These are phyloP conservation scores for Leccinum fuscescens DNA, from an alignment of 1,284 basidiomycete genomes.

Conservation along the genomic window DNA sequence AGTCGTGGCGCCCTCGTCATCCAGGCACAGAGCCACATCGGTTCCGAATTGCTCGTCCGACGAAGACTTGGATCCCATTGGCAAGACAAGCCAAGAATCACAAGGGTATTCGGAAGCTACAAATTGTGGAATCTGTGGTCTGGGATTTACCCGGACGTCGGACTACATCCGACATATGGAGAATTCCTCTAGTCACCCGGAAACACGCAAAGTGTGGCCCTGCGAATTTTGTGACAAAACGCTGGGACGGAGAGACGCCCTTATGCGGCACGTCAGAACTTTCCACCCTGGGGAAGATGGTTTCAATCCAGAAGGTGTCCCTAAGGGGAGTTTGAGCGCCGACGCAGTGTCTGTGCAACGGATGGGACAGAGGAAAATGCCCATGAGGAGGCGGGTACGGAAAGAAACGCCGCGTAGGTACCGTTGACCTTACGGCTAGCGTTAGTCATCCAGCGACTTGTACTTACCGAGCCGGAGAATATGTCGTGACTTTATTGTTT, in stretches of 20 bases:
- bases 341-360: constrained; percentile 1
- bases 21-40: neutral
- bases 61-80: neutral
- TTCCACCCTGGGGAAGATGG: constrained; percentile 12
- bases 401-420: constrained; percentile 2
- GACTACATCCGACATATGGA: constrained; percentile 24
- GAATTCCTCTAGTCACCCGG: constrained; percentile 27
- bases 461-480: neutral
- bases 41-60: neutral
- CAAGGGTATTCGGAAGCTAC: constrained; percentile 3
- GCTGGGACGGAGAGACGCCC: constrained; percentile 25
- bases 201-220: constrained; percentile 30
- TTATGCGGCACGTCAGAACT: constrained; percentile 22
- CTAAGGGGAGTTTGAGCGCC: neutral
- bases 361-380: constrained; percentile 9
- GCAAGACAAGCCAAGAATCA: neutral
- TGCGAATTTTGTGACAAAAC: constrained; percentile 18
- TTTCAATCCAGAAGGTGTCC: constrained; percentile 2
- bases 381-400: constrained; percentile 5
- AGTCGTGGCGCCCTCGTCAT: neutral
- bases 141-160: constrained; percentile 22
- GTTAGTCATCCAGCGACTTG: neutral
- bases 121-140: constrained; percentile 19
- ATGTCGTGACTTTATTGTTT: neutral
- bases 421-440: neutral